Evolutionary conservation across 2,329 filamentous ascomycete genomes (phyloP), one percentile per base, ranked within the genome.

Genomic region (Colletotrichum spaethianum): DNA sequence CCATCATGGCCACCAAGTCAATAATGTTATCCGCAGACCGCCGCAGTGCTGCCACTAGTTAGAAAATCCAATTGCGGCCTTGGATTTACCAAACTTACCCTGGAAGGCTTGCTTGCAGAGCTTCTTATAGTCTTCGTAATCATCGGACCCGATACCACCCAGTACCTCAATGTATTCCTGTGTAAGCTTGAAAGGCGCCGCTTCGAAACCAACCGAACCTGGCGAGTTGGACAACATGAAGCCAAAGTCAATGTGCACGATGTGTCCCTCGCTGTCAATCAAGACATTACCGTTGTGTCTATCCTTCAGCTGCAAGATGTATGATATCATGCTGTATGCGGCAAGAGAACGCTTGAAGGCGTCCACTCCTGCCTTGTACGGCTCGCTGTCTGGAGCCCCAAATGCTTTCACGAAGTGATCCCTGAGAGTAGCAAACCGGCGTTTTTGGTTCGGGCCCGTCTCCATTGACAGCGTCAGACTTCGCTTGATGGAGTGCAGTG

Each of bases 171-270:
- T 92, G 79, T 96, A 96, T 78, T 96, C 94, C 75, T 95, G 90
- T 1, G 94, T 95, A 33, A 96, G 86, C 84, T 96, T 96, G 83
- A 96, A 96, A 1, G 94, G 94, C 5, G 94, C 94, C 18, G 94
- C 94, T 82, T 96, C 94, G 77, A 96, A 96, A 2, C 93, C 93
- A 79, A 96, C 93, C 11, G 91, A 93, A 0, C 94, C 94, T 0
- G 94, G 94, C 1, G 93, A 95, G 81, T 96, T 96, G 57, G 93
- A 95, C 42, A 96, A 86, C 93, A 96, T 96, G 80, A 96, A 96
- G 67, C 94, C 94, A 81, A 96, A 96, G 81, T 96, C 94, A 73
- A 96, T 96, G 79, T 96, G 94, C 73, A 96, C 91, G 68, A 96
- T 95, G 79, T 96, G 94, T 12, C 94, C 94, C 80, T 94, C 92